A percentile compares a stretch with the other conserved stretches of the same genome.
Conservation (phyloP, 805 yeast genomes). For the Myxozyma neotropica region DNA sequence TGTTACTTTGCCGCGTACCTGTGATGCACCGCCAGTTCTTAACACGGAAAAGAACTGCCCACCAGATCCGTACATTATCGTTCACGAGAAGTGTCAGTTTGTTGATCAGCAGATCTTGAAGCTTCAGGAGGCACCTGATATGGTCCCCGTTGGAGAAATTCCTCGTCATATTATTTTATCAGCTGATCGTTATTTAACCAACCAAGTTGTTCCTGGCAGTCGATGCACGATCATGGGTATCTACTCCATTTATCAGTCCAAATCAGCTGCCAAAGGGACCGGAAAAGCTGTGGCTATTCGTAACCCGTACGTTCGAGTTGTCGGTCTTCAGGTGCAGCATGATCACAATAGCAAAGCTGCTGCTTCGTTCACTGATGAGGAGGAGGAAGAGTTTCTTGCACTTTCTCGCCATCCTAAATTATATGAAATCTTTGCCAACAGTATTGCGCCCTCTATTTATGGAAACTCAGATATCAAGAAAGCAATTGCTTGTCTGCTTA, state of each 20-base stretch:
- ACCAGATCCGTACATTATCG: slow-evolving; percentile 86
- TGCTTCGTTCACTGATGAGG: slow-evolving; percentile 79
- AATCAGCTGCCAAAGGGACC: slow-evolving; percentile 53
- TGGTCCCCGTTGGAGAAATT: slow-evolving; percentile 99
- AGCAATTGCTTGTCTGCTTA: slow-evolving; percentile 84
- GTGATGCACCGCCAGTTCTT: slow-evolving; percentile 55
- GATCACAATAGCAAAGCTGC: slow-evolving; percentile 66
- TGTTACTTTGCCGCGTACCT: slow-evolving; percentile 64
- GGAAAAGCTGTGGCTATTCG: slow-evolving; percentile 81
- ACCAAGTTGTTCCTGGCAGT: slow-evolving; percentile 91
- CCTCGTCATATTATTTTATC: slow-evolving; percentile 89
- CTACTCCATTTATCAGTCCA: slow-evolving; percentile 85
- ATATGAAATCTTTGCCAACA: slow-evolving; percentile 78
- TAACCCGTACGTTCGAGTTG: slow-evolving; percentile 83
- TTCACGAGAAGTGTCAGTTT: slow-evolving; percentile 90
- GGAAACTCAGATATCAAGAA: slow-evolving; percentile 92
- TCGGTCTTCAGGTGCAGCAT: slow-evolving; percentile 85
- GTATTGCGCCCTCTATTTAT: slow-evolving; percentile 95
- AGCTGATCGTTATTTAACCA: slow-evolving; percentile 86
- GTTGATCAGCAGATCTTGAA: slow-evolving; percentile 94
- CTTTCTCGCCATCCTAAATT: slow-evolving; percentile 81
- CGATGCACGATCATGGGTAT: slow-evolving; percentile 90
- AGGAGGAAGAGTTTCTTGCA: slow-evolving; percentile 85
- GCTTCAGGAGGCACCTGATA: slow-evolving; percentile 95
- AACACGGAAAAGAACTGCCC: slow-evolving; percentile 68